A percentile compares a stretch with the other conserved stretches of the same genome.
These are phyloP conservation scores for Bromus sterilis DNA, from an alignment of 176 grass and related monocot species.

Conservation along the genomic window DNA sequence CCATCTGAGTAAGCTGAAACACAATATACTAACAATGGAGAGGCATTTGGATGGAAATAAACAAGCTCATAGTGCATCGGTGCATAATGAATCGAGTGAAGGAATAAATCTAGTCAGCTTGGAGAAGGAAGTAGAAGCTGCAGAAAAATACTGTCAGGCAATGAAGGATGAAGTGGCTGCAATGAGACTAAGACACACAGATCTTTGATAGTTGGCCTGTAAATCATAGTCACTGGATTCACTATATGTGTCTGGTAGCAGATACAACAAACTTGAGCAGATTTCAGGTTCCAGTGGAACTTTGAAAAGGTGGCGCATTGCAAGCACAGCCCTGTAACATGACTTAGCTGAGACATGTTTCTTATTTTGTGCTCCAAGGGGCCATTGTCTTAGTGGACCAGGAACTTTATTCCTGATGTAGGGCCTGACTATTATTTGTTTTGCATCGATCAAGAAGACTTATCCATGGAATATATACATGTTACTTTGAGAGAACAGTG, in stretches of 20 bases:
- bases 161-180: conserved; percentile 44
- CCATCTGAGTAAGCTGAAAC: conserved; percentile 39
- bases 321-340: neutral
- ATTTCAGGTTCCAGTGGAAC: neutral
- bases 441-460: neutral
- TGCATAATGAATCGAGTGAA: neutral
- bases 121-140: conserved; percentile 49
- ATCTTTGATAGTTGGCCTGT: neutral
- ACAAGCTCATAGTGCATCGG: conserved; percentile 11
- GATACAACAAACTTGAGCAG: neutral
- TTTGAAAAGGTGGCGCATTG: neutral
- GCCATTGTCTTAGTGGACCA: neutral
- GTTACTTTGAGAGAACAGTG: neutral
- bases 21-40: conserved; percentile 48
- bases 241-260: neutral
- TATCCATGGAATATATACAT: neutral
- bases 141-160: conserved; percentile 35
- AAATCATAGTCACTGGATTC: neutral
- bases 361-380: neutral
- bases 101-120: conserved; percentile 24
- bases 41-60: conserved; percentile 37
- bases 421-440: neutral
- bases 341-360: neutral
- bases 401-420: conserved; percentile 16
- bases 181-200: conserved; percentile 19